phyloP scores from a whole-genome alignment of 2,329 filamentous ascomycete species.

The Claviceps sp. region DNA sequence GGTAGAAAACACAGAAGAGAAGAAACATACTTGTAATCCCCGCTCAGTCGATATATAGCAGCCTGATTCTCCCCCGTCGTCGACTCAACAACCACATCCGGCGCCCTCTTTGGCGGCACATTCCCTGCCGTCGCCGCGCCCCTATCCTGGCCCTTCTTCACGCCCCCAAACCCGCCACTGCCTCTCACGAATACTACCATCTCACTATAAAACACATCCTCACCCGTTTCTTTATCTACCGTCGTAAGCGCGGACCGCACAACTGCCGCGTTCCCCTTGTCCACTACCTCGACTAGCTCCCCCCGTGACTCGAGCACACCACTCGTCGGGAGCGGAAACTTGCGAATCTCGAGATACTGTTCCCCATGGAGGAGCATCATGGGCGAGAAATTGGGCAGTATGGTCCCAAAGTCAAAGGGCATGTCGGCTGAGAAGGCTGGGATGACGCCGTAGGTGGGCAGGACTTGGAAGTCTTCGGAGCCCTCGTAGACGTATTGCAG shows the following conservation, averaged over 20 bases:
- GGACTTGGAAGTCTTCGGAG: constrained; percentile 78
- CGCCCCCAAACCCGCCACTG: constrained; percentile 78
- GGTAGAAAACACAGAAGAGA: neutral
- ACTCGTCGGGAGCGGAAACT: constrained; percentile 80
- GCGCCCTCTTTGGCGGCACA: constrained; percentile 59
- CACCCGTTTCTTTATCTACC: constrained; percentile 69
- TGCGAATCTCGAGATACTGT: constrained; percentile 90
- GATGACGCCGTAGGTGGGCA: constrained; percentile 93
- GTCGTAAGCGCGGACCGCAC: constrained; percentile 72
- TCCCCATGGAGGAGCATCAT: constrained; percentile 99
- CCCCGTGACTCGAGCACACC: constrained; percentile 63
- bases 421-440: constrained; percentile 78
- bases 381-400: constrained; percentile 91
- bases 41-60: constrained; percentile 81
- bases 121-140: constrained; percentile 71
- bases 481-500: constrained; percentile 84
- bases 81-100: constrained; percentile 75
- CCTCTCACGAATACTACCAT: constrained; percentile 85
- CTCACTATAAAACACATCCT: constrained; percentile 96
- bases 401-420: constrained; percentile 66
- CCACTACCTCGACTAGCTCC: constrained; percentile 82
- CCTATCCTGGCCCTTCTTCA: constrained; percentile 61
- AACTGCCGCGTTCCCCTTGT: constrained; percentile 85
- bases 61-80: constrained; percentile 84
- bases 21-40: constrained; percentile 63